phyloP scores from a whole-genome alignment of 2,329 filamentous ascomycete genomes.

The Verticillium albo-atrum region DNA sequence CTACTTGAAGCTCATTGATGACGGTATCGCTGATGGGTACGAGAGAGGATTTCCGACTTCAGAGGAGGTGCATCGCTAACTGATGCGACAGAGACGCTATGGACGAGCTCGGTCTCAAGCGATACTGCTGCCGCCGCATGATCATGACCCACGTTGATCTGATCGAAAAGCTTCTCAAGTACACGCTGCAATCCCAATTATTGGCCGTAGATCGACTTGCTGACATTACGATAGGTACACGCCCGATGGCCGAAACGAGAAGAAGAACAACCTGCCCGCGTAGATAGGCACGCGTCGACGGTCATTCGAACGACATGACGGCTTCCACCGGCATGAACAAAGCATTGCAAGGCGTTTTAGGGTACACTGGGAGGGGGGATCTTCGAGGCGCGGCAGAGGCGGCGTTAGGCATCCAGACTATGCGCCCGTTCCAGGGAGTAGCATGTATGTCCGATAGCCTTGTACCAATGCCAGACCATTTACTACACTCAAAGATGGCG shows the following conservation, averaged over 20 bases:
- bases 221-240: slow-evolving; percentile 43
- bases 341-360: slow-evolving; percentile 18
- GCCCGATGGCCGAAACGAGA: slow-evolving; percentile 58
- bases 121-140: slow-evolving; percentile 99
- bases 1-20: slow-evolving; percentile 84
- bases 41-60: slow-evolving; percentile 20
- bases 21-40: slow-evolving; percentile 70
- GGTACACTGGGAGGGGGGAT: neutral
- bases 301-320: neutral
- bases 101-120: slow-evolving; percentile 87
- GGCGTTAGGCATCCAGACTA: neutral
- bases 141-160: slow-evolving; percentile 99
- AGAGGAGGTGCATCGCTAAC: neutral
- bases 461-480: neutral
- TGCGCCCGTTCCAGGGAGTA: neutral
- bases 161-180: slow-evolving; percentile 97
- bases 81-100: slow-evolving; percentile 74
- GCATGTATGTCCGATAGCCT: neutral
- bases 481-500: neutral
- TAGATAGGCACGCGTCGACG: slow-evolving; percentile 4
- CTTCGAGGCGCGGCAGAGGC: neutral
- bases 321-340: neutral
- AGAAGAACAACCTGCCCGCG: slow-evolving; percentile 45
- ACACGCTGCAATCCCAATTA: slow-evolving; percentile 25
- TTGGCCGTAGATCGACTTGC: neutral